Percentiles rank a stretch among this genome's conserved stretches.
phyloP scores from a whole-genome alignment of 352 stramenopile species.

The Aphanomyces cochlioides region DNA sequence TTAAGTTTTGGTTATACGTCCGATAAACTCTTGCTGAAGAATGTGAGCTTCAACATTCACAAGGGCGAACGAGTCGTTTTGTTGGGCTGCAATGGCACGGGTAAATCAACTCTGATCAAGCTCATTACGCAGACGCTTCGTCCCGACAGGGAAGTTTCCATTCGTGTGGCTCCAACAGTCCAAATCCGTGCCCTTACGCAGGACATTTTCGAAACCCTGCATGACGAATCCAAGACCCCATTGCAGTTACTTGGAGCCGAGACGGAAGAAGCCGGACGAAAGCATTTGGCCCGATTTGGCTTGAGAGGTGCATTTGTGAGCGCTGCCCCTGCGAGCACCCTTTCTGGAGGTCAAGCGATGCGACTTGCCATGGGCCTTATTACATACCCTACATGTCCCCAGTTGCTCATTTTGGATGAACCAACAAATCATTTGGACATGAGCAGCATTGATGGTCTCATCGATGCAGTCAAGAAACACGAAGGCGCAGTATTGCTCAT shows the following conservation, averaged over 20 bases:
- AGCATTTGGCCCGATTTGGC: conserved; percentile 47
- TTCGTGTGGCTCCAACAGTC: conserved; percentile 49
- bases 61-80: conserved; percentile 81
- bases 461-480: conserved; percentile 51
- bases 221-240: conserved; percentile 51
- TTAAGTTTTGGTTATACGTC: conserved; percentile 47
- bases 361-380: conserved; percentile 30
- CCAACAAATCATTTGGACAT: conserved; percentile 74
- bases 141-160: background rate
- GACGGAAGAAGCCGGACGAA: conserved; percentile 32
- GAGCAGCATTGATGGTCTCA: conserved; percentile 52
- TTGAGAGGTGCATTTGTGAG: conserved; percentile 29
- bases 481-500: conserved; percentile 60
- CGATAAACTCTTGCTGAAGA: conserved; percentile 43
- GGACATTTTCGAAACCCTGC: conserved; percentile 59
- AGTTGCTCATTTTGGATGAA: conserved; percentile 87
- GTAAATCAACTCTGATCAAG: conserved; percentile 93
- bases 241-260: conserved; percentile 43
- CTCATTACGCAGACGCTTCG: conserved; percentile 63
- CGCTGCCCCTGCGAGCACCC: background rate
- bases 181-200: conserved; percentile 56
- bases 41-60: conserved; percentile 66
- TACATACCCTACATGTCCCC: conserved; percentile 58
- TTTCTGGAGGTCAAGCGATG: conserved; percentile 18
- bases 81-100: conserved; percentile 78